These are phyloP conservation scores for Trifolium fragiferum DNA, from an alignment of 306 rosid species.

Conservation along the genomic window DNA sequence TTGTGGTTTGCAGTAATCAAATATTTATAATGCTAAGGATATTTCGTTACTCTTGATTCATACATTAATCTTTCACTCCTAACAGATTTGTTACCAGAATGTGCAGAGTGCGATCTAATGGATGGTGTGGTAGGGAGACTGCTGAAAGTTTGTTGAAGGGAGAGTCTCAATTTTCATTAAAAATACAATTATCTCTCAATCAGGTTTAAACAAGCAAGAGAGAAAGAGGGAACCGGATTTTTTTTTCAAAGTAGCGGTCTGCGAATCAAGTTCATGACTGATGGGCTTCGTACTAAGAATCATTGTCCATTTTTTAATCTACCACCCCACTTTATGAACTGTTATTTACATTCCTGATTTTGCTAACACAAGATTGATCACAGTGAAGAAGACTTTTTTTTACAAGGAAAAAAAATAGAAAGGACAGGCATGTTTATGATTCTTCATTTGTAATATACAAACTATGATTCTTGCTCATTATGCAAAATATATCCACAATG, in stretches of 20 bases:
- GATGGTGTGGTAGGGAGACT: no score
- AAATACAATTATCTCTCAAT: no score
- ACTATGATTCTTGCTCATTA: not conserved
- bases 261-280: no score
- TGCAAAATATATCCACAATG: no score
- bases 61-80: not conserved
- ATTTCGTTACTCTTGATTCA: not conserved
- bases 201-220: no score
- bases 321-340: conserved; percentile 5
- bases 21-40: not conserved
- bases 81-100: not conserved
- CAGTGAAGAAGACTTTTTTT: no score
- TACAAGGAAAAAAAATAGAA: not conserved
- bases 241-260: no score
- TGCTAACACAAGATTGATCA: conserved; percentile 3
- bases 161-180: no score
- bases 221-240: no score
- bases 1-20: not conserved
- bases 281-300: no score
- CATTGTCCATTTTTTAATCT: not conserved
- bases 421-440: not conserved
- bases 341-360: conserved; percentile 18
- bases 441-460: conserved; percentile 16
- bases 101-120: no score
- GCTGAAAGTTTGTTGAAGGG: no score